Percentiles rank a stretch among this genome's conserved stretches.
These are phyloP conservation scores for Dictyostelium brefeldianum DNA, from an alignment of 78 protist species.

Conservation along the genomic window DNA sequence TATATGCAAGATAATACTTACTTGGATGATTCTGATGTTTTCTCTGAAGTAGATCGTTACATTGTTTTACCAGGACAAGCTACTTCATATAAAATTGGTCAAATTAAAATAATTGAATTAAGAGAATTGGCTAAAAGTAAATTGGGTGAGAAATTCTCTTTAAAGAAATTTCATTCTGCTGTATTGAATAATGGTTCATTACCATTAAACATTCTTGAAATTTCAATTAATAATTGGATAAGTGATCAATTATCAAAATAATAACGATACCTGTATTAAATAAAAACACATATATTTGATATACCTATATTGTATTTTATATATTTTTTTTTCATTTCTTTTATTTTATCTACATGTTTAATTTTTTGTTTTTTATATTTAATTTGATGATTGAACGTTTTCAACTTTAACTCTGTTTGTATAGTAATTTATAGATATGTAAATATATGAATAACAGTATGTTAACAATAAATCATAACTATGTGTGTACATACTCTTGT, in stretches of 20 bases:
- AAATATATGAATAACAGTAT: too few species aligned
- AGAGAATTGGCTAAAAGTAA: slow-evolving; percentile 20
- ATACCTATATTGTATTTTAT: too few species aligned
- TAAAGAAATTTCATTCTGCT: slow-evolving; percentile 58
- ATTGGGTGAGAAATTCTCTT: slow-evolving; percentile 2
- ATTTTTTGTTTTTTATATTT: too few species aligned
- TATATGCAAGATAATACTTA: slow-evolving; percentile 35
- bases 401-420: too few species aligned
- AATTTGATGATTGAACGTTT: too few species aligned
- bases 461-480: too few species aligned
- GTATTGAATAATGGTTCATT: slow-evolving; percentile 56
- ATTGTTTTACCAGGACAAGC: slow-evolving; percentile 82
- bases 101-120: slow-evolving; percentile 46
- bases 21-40: not conserved
- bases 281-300: too few species aligned
- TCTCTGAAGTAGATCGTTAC: slow-evolving; percentile 75
- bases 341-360: too few species aligned
- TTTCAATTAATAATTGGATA: slow-evolving; percentile 43
- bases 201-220: slow-evolving; percentile 62
- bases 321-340: not conserved
- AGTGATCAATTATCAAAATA: not conserved
- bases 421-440: too few species aligned
- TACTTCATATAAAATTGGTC: slow-evolving; percentile 65
- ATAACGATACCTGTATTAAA: too few species aligned
- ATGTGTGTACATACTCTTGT: not conserved